Base-by-base conservation (phyloP, 148 eudicot genomes). In the Rhododendron ovatum region DNA sequence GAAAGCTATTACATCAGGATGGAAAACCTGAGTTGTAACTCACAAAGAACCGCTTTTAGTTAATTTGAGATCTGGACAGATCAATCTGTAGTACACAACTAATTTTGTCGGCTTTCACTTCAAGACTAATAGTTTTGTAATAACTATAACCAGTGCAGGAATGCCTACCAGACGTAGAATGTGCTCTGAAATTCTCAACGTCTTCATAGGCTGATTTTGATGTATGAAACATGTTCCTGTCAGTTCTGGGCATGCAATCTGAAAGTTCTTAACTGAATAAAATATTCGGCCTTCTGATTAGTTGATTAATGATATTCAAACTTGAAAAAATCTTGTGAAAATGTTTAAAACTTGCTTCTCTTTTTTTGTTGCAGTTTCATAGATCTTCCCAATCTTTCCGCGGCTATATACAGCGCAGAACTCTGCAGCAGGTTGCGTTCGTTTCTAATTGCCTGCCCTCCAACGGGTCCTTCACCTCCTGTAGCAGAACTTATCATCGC, bases 351-450 rank as follows among this genome's bases (percentile, higher is more conserved):
- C 63, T 18, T 83, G 24, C 13, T 65, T 2, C 24, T 2, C 24
- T 57, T 41, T 57, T 57, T 48, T 63, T 71, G 87, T 14, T 90
- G 91, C 92, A 95, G 98, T 87, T 95, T 95, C 86, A 86, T 95
- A 71, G 98, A 95, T 87, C 96, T 95, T 35, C 98, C 98, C 22
- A 93, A 95, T 89, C 95, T 95, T 77, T 93, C 96, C 48, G 89
- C 98, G 85, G 89, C 98, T 26, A 95, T 95, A 87, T 95, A 94
- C 78, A 94, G 98, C 43, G 93, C 89, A 57, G 98, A 95, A 78
- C 94, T 94, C 63, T 92, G 93, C 90, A 91, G 87, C 78, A 91
- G 98, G 83, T 89, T 94, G 84, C 92, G 93, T 10, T 94, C 92
- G 22, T 95, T 93, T 88, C 93, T 95, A 69, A 89, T 92, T 78